Evolutionary conservation across 495 filamentous ascomycete species (phyloP).

Genomic region (Penicillium coprophilum): DNA sequence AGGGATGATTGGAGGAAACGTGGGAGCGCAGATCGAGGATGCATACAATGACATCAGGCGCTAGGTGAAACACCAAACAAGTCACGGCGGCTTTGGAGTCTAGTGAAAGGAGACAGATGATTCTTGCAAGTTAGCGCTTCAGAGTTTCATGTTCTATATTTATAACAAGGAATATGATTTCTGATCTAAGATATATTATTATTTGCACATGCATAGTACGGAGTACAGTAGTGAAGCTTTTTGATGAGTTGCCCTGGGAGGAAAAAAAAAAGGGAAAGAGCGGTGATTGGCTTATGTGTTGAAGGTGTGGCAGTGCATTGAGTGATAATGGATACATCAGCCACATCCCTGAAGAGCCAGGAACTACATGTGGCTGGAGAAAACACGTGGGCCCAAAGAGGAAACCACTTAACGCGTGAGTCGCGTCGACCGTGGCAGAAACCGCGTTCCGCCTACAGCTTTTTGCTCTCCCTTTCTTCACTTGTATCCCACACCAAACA

Average conservation of each 20-base stretch:
- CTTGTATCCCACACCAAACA: conserved; percentile 9
- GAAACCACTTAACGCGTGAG: conserved; percentile 45
- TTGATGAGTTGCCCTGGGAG: too few relatives aligned
- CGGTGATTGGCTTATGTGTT: not conserved
- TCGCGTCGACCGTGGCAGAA: conserved; percentile 25
- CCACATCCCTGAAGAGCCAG: not conserved
- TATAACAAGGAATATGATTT: not conserved
- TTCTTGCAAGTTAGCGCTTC: not conserved
- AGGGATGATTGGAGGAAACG: conserved; percentile 30
- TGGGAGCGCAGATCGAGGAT: conserved; percentile 29
- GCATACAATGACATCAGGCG: conserved; percentile 46
- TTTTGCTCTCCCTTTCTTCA: conserved; percentile 30
- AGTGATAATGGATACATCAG: not conserved
- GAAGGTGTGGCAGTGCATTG: not conserved
- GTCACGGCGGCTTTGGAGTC: conserved; percentile 18
- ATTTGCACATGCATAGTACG: too few relatives aligned
- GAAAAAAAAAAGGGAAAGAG: conserved; percentile 5
- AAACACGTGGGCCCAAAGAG: conserved; percentile 30
- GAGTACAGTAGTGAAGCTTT: conserved; percentile 3
- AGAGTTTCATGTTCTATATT: not conserved
- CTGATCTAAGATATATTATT: too few relatives aligned
- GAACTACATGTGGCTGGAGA: not conserved
- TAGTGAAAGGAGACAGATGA: conserved; percentile 3
- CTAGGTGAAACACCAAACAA: conserved; percentile 38
- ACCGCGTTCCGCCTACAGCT: conserved; percentile 30